Conservation (phyloP, 202 grass and related monocot genomes). For the Schoenoplectus triqueter region DNA sequence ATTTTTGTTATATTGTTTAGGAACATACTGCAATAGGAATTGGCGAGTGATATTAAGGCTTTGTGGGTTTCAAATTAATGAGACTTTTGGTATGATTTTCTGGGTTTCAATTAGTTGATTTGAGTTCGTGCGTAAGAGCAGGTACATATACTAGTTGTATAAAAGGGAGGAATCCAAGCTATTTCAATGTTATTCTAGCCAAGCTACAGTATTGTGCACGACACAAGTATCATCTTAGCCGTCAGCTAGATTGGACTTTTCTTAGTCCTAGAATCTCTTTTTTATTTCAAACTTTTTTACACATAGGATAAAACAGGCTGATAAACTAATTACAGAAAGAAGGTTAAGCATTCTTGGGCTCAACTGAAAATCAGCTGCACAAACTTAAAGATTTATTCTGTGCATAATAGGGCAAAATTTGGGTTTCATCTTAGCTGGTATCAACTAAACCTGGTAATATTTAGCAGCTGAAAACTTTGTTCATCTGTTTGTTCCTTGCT, state of each 20-base stretch:
- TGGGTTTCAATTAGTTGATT: too few relatives aligned
- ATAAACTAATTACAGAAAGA: slow-evolving; percentile 15
- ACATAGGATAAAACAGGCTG: not conserved
- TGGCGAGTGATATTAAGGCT: too few relatives aligned
- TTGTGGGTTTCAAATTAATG: too few relatives aligned
- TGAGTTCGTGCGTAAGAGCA: too few relatives aligned
- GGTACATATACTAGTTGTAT: too few relatives aligned
- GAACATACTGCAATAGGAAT: too few relatives aligned
- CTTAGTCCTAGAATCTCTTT: not conserved
- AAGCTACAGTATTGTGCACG: not conserved
- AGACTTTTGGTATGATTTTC: too few relatives aligned
- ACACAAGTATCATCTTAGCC: not conserved
- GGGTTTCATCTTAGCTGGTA: not conserved
- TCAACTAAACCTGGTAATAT: not conserved
- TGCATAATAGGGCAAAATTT: not conserved
- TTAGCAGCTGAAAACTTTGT: not conserved
- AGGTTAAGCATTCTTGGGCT: not conserved
- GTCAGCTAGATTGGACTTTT: not conserved
- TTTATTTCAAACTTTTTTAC: not conserved
- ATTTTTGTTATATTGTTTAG: too few relatives aligned
- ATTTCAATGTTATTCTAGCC: not conserved
- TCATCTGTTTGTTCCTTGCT: not conserved
- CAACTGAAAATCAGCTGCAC: not conserved
- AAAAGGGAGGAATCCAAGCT: too few relatives aligned
- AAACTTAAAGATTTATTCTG: not conserved